Evolutionary conservation across 176 grass and related monocot genomes (phyloP), one percentile per base, ranked within the genome.

Genomic region (Bothriochloa decipiens): DNA sequence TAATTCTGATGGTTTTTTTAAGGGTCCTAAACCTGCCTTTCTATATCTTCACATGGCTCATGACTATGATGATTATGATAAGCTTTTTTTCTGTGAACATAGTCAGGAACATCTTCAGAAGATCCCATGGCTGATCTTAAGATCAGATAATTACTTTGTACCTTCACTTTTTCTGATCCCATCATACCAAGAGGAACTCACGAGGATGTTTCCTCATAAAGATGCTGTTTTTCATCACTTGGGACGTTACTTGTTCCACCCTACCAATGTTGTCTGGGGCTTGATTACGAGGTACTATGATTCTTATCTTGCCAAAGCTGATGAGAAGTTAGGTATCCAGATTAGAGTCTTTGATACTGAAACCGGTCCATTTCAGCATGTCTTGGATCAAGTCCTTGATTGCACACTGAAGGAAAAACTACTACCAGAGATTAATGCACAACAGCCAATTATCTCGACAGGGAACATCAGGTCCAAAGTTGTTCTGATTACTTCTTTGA

Each of bases 341-440:
- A 89, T 99, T 6, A 93, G 96, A 85, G 88, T 92, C 63, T 99
- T 99, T 7, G 89, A 95, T 50, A 36, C 62, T 45, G 64, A 82
- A 49, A 65, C 79, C 8, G 91, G 93, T 13, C 91, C 92, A 28
- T 91, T 91, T 86, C 71, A 92, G 67, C 87, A 95, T 90, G 92
- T 98, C 63, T 75, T 90, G n/a, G 96, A 95, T 86, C 96, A 95
- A 84, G 90, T 98, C 53, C 89, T 98, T 80, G 61, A 85, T 75
- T 98, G 96, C 61, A 84, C 87, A 3, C 57, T 77, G 45, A 91
- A 88, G 70, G 89, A 98, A 76, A 90, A 94, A 42, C 42, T 95
- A 18, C 61, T 98, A 73, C 96, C 93, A 32, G 69, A 78, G 35
- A 78, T 88, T 41, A 79, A 70, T 62, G 67, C 23, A 11, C 62